Evolutionary conservation across 1,284 basidiomycete genomes (phyloP).

Genomic region (Irpex sp.): DNA sequence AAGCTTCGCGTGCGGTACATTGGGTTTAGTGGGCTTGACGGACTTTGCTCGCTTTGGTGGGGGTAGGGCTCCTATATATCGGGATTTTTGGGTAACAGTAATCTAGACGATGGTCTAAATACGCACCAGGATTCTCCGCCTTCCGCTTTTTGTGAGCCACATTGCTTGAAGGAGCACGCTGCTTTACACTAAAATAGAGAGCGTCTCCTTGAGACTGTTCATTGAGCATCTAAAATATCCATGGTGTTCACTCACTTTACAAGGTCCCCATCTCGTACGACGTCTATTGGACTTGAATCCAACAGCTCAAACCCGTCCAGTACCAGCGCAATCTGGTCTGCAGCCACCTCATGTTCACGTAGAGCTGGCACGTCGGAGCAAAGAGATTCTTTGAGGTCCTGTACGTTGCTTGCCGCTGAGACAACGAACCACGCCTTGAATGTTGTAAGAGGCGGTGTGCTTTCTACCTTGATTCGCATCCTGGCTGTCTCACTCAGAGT

Average conservation of each 20-base stretch:
- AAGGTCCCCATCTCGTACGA: constrained; percentile 43
- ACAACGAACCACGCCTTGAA: constrained; percentile 41
- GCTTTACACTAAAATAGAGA: constrained; percentile 18
- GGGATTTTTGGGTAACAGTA: background rate
- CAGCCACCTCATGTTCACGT: constrained; percentile 14
- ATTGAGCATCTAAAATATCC: constrained; percentile 4
- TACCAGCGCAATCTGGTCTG: constrained; percentile 27
- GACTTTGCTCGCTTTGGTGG: background rate
- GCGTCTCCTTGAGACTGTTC: constrained; percentile 21
- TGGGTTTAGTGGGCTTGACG: no score
- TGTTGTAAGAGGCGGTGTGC: constrained; percentile 33
- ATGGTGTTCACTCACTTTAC: constrained; percentile 30
- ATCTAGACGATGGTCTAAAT: background rate
- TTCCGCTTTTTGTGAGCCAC: constrained; percentile 16
- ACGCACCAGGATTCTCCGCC: constrained; percentile 13
- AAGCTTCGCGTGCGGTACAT: no score
- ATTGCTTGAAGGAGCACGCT: background rate
- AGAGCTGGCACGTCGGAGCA: constrained; percentile 25
- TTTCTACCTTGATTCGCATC: constrained; percentile 41
- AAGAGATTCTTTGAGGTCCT: constrained; percentile 26
- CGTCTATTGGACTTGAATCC: constrained; percentile 32
- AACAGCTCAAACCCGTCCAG: constrained; percentile 45
- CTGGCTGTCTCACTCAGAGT: background rate
- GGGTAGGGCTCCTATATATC: background rate
- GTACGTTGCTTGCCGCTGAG: constrained; percentile 20